phyloP scores from a whole-genome alignment of 2,329 filamentous ascomycete species.

The Coniochaeta ligniaria region DNA sequence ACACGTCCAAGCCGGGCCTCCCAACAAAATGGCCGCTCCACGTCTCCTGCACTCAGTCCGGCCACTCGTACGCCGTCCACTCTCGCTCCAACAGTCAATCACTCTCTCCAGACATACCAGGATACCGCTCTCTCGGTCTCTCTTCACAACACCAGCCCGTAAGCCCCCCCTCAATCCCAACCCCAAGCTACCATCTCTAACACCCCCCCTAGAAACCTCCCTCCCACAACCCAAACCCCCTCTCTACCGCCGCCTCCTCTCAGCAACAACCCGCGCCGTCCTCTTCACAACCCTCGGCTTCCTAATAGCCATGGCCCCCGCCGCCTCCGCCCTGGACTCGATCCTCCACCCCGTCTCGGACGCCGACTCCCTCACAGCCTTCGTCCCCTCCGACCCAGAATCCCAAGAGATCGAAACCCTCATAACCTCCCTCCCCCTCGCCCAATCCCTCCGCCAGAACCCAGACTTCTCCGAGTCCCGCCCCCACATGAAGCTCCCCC shows the following conservation, averaged over 20 bases:
- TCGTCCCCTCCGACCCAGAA: slow-evolving; percentile 47
- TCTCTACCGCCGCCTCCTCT: not conserved
- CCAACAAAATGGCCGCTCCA: not conserved
- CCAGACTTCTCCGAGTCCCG: slow-evolving; percentile 66
- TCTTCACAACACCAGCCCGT: slow-evolving; percentile 14
- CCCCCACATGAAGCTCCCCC: slow-evolving; percentile 81
- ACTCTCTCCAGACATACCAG: not conserved
- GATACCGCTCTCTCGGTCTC: slow-evolving; percentile 5
- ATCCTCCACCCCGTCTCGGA: slow-evolving; percentile 47
- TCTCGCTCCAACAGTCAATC: not conserved
- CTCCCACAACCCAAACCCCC: slow-evolving; percentile 5
- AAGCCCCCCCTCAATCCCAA: not conserved
- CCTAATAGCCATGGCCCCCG: slow-evolving; percentile 47
- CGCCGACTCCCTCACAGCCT: slow-evolving; percentile 65
- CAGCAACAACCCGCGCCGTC: slow-evolving; percentile 29
- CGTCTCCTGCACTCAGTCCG: not conserved
- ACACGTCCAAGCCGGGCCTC: not conserved
- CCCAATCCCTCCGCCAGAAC: slow-evolving; percentile 58
- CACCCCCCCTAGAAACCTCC: not conserved
- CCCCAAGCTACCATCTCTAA: not conserved
- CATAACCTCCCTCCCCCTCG: slow-evolving; percentile 71
- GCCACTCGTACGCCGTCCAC: slow-evolving; percentile 4
- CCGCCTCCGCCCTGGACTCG: slow-evolving; percentile 37
- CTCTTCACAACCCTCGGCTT: slow-evolving; percentile 45
- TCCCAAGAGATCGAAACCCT: slow-evolving; percentile 58